A percentile compares a stretch with the other conserved stretches of the same genome.
phyloP scores from a whole-genome alignment of 108 stramenopile species.

The Conticribra guillardii region DNA sequence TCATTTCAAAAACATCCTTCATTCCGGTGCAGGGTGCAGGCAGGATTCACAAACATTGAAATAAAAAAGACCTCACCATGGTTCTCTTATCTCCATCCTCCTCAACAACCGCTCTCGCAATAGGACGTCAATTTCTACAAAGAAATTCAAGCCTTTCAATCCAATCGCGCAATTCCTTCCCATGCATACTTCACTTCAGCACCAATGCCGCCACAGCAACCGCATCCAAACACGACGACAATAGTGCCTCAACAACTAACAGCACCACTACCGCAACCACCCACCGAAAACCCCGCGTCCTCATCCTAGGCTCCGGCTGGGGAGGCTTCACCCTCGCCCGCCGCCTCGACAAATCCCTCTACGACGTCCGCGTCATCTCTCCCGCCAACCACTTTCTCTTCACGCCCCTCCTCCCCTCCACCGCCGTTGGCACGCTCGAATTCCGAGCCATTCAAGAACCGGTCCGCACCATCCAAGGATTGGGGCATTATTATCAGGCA shows the following conservation, averaged over 20 bases:
- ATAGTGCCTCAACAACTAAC: background rate
- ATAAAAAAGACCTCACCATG: too few species aligned
- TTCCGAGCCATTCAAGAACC: constrained; percentile 96
- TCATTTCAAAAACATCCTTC: too few species aligned
- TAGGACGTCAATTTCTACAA: too few species aligned
- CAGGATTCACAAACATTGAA: too few species aligned
- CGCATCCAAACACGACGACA: too few species aligned
- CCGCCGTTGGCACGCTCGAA: constrained; percentile 97
- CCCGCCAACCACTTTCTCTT: constrained; percentile 96
- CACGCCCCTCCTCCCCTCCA: constrained; percentile 94
- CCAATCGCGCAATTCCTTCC: background rate
- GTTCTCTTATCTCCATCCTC: too few species aligned
- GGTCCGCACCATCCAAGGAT: constrained; percentile 72
- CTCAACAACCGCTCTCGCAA: too few species aligned
- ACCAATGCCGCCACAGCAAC: background rate
- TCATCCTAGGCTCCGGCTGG: constrained; percentile 81
- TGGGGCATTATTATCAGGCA: constrained; percentile 84
- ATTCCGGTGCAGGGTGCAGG: too few species aligned
- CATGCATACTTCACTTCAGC: background rate
- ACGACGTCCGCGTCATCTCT: constrained; percentile 75
- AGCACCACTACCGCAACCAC: background rate
- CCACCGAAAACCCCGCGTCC: constrained; percentile 31
- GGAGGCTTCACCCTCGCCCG: constrained; percentile 70
- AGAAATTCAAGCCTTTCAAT: too few species aligned
- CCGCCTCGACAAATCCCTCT: constrained; percentile 50